These are phyloP conservation scores for Hypoxylon lenormandii DNA, from an alignment of 495 filamentous ascomycete genomes.

Conservation along the genomic window DNA sequence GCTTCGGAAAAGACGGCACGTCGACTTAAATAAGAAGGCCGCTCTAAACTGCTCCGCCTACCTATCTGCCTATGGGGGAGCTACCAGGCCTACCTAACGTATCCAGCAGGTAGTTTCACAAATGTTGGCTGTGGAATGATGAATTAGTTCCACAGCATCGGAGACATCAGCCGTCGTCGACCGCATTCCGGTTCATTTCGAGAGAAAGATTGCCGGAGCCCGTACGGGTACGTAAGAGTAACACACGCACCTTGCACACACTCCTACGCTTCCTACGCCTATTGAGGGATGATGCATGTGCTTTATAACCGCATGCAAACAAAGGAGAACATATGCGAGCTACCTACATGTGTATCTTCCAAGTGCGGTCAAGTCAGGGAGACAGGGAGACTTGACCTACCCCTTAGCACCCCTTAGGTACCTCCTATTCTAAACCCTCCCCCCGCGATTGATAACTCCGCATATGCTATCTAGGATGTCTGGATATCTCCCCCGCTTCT, in stretches of 20 bases:
- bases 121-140: conserved; percentile 30
- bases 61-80: conserved; percentile 1
- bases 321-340: conserved; percentile 1
- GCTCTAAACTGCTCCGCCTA: conserved; percentile 5
- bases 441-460: conserved; percentile 33
- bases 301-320: conserved; percentile 39
- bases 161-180: conserved; percentile 35
- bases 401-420: too few relatives aligned
- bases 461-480: conserved; percentile 14
- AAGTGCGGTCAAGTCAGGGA: neutral
- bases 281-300: conserved; percentile 14
- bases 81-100: conserved; percentile 32
- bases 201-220: conserved; percentile 22
- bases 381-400: too few relatives aligned
- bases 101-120: conserved; percentile 32
- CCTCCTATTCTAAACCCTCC: conserved; percentile 17
- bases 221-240: neutral
- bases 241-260: neutral
- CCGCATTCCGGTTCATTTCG: conserved; percentile 44
- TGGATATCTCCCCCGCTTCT: conserved; percentile 28
- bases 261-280: too few relatives aligned
- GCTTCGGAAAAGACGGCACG: conserved; percentile 30
- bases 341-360: too few relatives aligned
- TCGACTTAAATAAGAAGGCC: conserved; percentile 36
- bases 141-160: conserved; percentile 39